Evolutionary conservation across 2,329 filamentous ascomycete genomes (phyloP).

Genomic region (Fusarium acutatum): DNA sequence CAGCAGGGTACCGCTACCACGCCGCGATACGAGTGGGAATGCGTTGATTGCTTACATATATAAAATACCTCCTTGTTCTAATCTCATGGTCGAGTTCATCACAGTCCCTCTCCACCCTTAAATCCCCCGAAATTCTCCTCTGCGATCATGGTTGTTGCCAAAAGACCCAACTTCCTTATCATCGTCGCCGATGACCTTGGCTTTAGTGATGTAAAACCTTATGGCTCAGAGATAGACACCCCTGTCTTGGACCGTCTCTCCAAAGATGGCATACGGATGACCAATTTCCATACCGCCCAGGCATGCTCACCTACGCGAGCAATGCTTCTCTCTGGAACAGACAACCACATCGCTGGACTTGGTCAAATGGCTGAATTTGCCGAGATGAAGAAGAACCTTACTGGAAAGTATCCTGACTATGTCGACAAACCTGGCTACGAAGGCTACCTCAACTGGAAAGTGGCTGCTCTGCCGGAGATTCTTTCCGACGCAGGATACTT

Average conservation of each 20-base stretch:
- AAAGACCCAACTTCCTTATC: slow-evolving; percentile 40
- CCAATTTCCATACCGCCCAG: slow-evolving; percentile 66
- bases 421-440: slow-evolving; percentile 41
- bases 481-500: slow-evolving; percentile 44
- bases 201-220: slow-evolving; percentile 43
- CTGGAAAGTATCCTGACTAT: slow-evolving; percentile 1
- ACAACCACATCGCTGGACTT: slow-evolving; percentile 62
- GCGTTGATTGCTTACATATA: background rate
- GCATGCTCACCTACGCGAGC: slow-evolving; percentile 66
- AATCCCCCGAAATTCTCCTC: rapidly evolving
- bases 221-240: slow-evolving; percentile 65
- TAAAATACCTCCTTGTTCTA: background rate
- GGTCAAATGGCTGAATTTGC: slow-evolving; percentile 60
- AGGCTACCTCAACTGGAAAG: slow-evolving; percentile 44
- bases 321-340: slow-evolving; percentile 68
- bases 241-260: slow-evolving; percentile 63
- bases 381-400: slow-evolving; percentile 2
- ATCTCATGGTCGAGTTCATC: background rate
- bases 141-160: background rate
- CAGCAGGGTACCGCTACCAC: no score
- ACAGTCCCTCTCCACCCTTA: background rate
- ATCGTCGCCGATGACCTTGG: slow-evolving; percentile 42
- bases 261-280: slow-evolving; percentile 60
- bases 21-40: background rate
- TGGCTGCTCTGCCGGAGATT: slow-evolving; percentile 43